Conservation (phyloP, 331 rosid genomes). For the Rosa hybrid region DNA sequence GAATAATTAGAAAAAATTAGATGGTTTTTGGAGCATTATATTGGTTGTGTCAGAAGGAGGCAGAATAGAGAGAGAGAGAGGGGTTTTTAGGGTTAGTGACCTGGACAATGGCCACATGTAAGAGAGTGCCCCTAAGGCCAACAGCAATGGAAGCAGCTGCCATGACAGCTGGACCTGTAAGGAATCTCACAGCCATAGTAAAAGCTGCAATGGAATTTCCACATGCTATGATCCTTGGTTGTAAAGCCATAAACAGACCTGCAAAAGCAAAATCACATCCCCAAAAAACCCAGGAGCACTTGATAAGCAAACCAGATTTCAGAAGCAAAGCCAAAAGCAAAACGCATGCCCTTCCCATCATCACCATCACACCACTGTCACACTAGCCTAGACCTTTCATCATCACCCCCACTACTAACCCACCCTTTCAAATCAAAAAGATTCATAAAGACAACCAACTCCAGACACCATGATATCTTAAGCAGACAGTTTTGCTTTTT, state of each 20-base stretch:
- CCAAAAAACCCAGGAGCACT: neutral
- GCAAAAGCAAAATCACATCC: constrained; percentile 29
- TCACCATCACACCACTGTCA: constrained; percentile 27
- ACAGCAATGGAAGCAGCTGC: constrained; percentile 93
- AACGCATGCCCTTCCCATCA: constrained; percentile 35
- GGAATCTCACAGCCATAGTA: constrained; percentile 93
- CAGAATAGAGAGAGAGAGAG: constrained; percentile 1
- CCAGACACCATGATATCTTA: constrained; percentile 4
- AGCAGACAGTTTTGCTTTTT: neutral
- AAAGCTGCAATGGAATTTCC: constrained; percentile 84
- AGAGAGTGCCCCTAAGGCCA: constrained; percentile 80
- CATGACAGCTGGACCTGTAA: constrained; percentile 92
- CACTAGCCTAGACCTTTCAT: constrained; percentile 48
- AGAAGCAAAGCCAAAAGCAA: constrained; percentile 7
- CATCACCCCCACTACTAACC: constrained; percentile 49
- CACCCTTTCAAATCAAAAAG: constrained; percentile 22
- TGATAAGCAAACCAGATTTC: neutral
- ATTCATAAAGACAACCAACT: constrained; percentile 8
- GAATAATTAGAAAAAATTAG: neutral
- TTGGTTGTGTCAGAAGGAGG: constrained; percentile 49
- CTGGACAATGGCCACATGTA: constrained; percentile 93
- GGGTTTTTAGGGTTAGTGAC: constrained; percentile 29
- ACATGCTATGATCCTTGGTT: constrained; percentile 96
- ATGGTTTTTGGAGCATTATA: constrained; percentile 29
- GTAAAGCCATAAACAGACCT: constrained; percentile 97